Base-by-base conservation (phyloP, 345 rosid species). In the Melastoma malabathricum region DNA sequence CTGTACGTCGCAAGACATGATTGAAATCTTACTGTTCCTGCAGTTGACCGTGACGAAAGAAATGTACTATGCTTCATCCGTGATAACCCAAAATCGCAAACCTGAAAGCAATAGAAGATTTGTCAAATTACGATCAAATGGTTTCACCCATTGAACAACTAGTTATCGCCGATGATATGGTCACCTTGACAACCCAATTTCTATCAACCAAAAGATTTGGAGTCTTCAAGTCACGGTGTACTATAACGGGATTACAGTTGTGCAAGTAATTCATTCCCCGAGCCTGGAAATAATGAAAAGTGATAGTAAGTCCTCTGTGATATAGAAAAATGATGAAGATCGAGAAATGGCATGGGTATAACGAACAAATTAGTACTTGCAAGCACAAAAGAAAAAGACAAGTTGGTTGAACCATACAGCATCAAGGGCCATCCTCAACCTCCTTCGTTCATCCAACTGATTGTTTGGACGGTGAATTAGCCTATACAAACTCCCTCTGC, bases 201-300 rank as follows among this genome's bases (percentile, higher is more conserved):
- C 64, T 83, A 76, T 81, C 95, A 60, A 89, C 97, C 45, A 89
- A 76, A 61, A 88, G 94, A 70, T 84, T 88, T 58, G 94, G 97
- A 47, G 97, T 81, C 73, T 89, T 89, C 57, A 89, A 73, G 76
- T 89, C 97, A 25, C 95, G 94, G 51, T 83, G 97, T 18, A 89
- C 95, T 52, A 89, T 81, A 13, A 78, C 64, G 14, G 97, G 97
- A 19, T 73, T 69, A 70, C 95, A 81, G 68, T 69, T 89, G 80
- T 89, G 97, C 69, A 89, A 74, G 69, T 89, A 89, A 65, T 89
- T 89, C 95, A 86, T 86, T 68, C 97, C 97, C 61, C 97, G 85
- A 57, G 97, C 97, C 97, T 89, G 74, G 63, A 56, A 64, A 39
- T 57, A 65, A 29, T 60, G 63, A 44, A 67, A 54, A 43, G 2